phyloP scores from a whole-genome alignment of 2,329 filamentous ascomycete genomes.

The Talaromyces sp. region DNA sequence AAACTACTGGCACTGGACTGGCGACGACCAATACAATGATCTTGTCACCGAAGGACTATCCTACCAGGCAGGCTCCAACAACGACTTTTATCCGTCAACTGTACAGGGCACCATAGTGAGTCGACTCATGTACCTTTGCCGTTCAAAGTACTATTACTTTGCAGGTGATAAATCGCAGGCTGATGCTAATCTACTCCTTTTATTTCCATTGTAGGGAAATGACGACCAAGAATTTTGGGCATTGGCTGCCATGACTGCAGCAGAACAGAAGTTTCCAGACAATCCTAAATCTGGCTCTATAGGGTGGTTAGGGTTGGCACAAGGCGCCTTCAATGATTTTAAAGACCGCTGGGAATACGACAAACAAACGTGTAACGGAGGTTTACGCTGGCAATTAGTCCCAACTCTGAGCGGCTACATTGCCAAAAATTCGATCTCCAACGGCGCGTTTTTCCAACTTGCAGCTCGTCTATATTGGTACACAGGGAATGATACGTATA shows the following conservation, averaged over 20 bases:
- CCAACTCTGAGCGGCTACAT: constrained; percentile 61
- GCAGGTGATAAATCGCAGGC: neutral
- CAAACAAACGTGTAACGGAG: constrained; percentile 59
- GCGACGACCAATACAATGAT: constrained; percentile 64
- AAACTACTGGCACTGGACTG: constrained; percentile 78
- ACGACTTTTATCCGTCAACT: constrained; percentile 67
- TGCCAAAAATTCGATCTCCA: constrained; percentile 50
- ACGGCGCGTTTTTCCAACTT: constrained; percentile 50
- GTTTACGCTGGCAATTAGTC: constrained; percentile 77
- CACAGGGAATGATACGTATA: constrained; percentile 69
- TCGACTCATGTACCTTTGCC: constrained; percentile 11
- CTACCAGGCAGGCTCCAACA: constrained; percentile 62
- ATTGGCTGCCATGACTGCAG: constrained; percentile 68
- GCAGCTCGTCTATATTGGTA: constrained; percentile 63
- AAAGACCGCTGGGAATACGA: constrained; percentile 62
- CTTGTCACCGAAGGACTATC: constrained; percentile 61
- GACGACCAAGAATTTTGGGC: constrained; percentile 68
- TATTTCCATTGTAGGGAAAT: constrained; percentile 25
- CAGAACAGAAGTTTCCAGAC: constrained; percentile 67
- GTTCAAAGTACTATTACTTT: neutral
- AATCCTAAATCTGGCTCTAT: constrained; percentile 50
- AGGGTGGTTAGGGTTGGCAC: constrained; percentile 65
- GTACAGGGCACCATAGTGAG: constrained; percentile 16
- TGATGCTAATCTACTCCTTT: neutral
- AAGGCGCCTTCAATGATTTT: constrained; percentile 76